Conservation (phyloP, 2,329 filamentous ascomycete species). For the Cercospora citrullina region DNA sequence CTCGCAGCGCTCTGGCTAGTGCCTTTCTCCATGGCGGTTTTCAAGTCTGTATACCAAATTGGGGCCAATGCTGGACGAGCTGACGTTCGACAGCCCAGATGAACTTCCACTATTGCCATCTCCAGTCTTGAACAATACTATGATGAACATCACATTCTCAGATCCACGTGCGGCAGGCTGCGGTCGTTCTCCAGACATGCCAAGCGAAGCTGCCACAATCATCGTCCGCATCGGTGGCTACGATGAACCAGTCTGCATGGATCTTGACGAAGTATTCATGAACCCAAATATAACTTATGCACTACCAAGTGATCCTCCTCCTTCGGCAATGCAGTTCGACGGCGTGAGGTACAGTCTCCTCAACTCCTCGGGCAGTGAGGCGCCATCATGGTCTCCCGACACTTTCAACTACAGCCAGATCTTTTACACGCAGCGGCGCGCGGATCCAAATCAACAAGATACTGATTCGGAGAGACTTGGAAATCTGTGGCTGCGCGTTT, state of each 20-base stretch:
- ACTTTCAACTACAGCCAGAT: neutral
- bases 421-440: neutral
- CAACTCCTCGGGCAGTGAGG: neutral
- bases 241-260: neutral
- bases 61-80: neutral
- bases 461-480: neutral
- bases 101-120: neutral
- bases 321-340: neutral
- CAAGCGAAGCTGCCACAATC: neutral
- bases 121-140: neutral
- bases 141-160: neutral
- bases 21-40: neutral
- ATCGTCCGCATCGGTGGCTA: neutral
- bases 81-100: neutral
- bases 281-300: neutral
- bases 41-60: neutral
- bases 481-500: neutral
- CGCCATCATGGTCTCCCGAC: neutral
- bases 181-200: neutral
- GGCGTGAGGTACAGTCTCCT: neutral
- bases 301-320: neutral
- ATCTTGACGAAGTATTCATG: neutral
- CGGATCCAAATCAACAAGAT: neutral
- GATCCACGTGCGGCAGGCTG: neutral
- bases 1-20: neutral